Evolutionary conservation across 768 basidiomycete genomes (phyloP), one percentile per base, ranked within the genome.

Genomic region (Rhizopogon sp.): DNA sequence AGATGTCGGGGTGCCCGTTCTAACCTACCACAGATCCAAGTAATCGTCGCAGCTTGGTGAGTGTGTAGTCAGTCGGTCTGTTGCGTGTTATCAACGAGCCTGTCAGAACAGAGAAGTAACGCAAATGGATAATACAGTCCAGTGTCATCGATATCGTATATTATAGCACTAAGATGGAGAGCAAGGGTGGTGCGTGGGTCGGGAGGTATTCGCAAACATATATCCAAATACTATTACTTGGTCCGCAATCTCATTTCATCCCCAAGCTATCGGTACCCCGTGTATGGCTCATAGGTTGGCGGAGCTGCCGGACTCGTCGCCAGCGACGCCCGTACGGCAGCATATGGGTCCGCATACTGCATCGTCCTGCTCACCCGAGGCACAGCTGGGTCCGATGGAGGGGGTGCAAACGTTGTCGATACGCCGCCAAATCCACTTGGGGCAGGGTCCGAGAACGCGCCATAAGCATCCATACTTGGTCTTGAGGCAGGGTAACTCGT

Each of bases 321-420:
- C 67, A 88, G 68, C 5, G 78, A 76, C 7, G 86, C 85, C 16
- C 88, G 78, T 37, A 93, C 88, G 10, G 86, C 87, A 11, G 90
- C 88, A 64, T 93, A 93, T 8, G 91, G 91, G 64, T 93, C 87
- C 22, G 90, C 91, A 63, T 93, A 90, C 67, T 94, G 91, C 93
- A 96, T 94, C 52, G 93, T 95, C 66, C 92, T 74, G 69, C 91
- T 93, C 39, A 93, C 74, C 28, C 83, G 79, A 29, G 78, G 76
- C 0, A 74, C 66, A 14, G 61, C 71, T 20, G 62, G 52, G 6
- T 70, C 67, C 9, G 70, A 56, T 14, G 76, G 63, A 2, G 79
- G 63, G 3, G 66, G 70, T n/a, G 62, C 62, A 42, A 58, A 60
- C 51, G 71, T 68, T 29, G 68, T 71, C 2, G 74, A 68, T 11